A percentile compares a stretch with the other conserved stretches of the same genome.
phyloP scores from a whole-genome alignment of 495 filamentous ascomycete species.

The Elasticomyces elasticus region DNA sequence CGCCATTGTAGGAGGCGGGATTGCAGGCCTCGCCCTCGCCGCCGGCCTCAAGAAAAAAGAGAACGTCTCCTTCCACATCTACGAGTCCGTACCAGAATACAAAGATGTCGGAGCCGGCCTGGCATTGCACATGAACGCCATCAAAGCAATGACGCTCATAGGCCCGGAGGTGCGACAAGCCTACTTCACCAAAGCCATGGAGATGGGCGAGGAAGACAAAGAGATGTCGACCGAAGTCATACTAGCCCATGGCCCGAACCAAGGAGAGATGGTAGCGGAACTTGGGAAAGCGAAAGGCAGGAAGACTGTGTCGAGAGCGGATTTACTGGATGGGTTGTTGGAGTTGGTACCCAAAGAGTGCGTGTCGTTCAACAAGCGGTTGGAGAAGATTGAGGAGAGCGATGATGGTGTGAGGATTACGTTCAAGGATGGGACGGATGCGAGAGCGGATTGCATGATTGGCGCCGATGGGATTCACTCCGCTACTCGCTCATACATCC shows the following conservation, averaged over 20 bases:
- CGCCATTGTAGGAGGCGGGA: constrained; percentile 18
- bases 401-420: constrained; percentile 6
- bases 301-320: constrained; percentile 10
- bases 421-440: constrained; percentile 18
- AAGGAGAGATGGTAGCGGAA: constrained; percentile 16
- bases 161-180: constrained; percentile 13
- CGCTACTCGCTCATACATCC: constrained; percentile 32
- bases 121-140: constrained; percentile 19
- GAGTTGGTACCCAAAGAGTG: constrained; percentile 13
- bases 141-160: constrained; percentile 15
- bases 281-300: constrained; percentile 15
- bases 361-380: constrained; percentile 13
- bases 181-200: constrained; percentile 13
- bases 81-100: constrained; percentile 16
- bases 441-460: constrained; percentile 13
- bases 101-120: constrained; percentile 21
- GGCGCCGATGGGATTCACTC: constrained; percentile 25
- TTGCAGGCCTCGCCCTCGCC: constrained; percentile 16
- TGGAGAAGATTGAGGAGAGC: constrained; percentile 7
- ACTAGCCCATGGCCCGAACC: constrained; percentile 12
- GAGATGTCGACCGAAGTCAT: constrained; percentile 17
- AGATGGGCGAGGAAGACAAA: constrained; percentile 10
- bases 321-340: constrained; percentile 19
- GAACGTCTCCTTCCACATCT: constrained; percentile 19
- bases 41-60: constrained; percentile 14